Evolutionary conservation across 805 yeast genomes (phyloP), one percentile per base, ranked within the genome.

Genomic region (Scheffersomyces lignosus): DNA sequence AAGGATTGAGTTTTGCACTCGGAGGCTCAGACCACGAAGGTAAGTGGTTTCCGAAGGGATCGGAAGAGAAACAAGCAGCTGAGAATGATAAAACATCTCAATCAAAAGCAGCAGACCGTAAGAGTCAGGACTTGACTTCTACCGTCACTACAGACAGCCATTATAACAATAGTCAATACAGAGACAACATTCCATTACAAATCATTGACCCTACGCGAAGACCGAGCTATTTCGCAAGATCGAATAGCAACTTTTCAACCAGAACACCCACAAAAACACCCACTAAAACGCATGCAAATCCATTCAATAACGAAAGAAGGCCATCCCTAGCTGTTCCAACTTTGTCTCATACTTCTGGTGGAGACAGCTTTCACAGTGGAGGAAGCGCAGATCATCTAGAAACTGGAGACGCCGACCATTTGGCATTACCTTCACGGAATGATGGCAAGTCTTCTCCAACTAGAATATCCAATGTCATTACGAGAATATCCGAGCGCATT

Each of bases 1-100:
- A 62, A 38, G 68, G 70, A 1, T 44, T 64, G 8, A 50, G 49
- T 22, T 55, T 58, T 38, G 71, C 70, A 3, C 48, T 64, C n/a
- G 70, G 70, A 5, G 44, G 54, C 3, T 34, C 45, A 10, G 46
- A 46, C 5, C 40, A 46, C 4, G 49, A 34, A 6, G 49, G 58
- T 9, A 50, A 56, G 28, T 63, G 70, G 70, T 54, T 63, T 26
- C 69, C 69, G 3, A 43, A 43, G 10, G 24, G 24, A 7, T 20
- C 24, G 9, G 24, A 20, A 7, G 15, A 26, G n/a, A 14, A 8
- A 8, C 13, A 8, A 20, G 24, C 24, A 7, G n/a, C n/a, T n/a
- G n/a, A n/a, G 18, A 25, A 27, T 4, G 32, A 24, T 4, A 29
- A 24, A 12, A 24, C 23, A 4, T 15, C 35, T 14, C 33, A 34